These are phyloP conservation scores for Salix arbutifolia DNA, from an alignment of 345 rosid genomes.

Conservation along the genomic window DNA sequence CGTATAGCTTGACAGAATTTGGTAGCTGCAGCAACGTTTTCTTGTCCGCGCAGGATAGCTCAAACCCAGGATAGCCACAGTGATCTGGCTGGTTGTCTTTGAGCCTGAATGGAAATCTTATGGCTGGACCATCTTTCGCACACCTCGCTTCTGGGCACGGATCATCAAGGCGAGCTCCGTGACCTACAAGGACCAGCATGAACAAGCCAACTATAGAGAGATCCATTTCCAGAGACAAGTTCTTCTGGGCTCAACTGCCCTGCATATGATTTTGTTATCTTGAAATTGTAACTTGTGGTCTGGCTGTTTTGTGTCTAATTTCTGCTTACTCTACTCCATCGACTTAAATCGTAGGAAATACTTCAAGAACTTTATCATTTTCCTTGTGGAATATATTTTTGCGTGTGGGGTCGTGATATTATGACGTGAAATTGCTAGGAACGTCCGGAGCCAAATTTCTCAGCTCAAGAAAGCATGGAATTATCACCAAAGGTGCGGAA, in stretches of 20 bases:
- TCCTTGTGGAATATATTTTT: background rate
- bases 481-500: too few relatives aligned
- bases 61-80: constrained; percentile 14
- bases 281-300: too few relatives aligned
- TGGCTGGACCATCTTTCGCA: background rate
- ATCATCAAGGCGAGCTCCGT: background rate
- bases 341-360: background rate
- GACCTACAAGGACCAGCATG: background rate
- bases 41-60: constrained; percentile 9
- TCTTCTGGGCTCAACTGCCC: background rate
- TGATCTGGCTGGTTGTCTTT: background rate
- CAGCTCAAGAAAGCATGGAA: background rate
- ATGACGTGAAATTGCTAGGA: background rate
- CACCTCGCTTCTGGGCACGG: background rate
- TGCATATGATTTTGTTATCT: background rate
- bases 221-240: background rate
- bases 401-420: background rate
- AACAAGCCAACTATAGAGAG: background rate
- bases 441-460: background rate
- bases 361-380: background rate
- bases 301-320: too few relatives aligned
- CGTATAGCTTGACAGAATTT: constrained; percentile 5
- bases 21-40: constrained; percentile 21
- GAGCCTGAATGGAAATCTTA: constrained; percentile 16
- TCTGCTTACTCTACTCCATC: background rate